These are phyloP conservation scores for Parvularia atlantis DNA, from an alignment of 78 protist genomes.

Conservation along the genomic window DNA sequence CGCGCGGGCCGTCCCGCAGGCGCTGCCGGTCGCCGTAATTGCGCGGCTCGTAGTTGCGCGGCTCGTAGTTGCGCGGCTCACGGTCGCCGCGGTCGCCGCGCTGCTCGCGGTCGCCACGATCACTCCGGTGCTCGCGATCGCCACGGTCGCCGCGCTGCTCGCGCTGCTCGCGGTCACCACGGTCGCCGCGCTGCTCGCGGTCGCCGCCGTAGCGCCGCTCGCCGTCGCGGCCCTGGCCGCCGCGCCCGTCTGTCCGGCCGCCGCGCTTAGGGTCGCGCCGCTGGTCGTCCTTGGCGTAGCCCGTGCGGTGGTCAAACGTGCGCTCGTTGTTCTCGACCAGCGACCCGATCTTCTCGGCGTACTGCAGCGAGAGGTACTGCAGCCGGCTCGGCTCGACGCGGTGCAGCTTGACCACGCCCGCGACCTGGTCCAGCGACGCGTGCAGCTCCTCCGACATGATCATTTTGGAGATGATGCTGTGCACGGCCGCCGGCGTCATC, in stretches of 20 bases:
- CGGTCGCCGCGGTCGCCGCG: too few species aligned
- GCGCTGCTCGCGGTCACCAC: too few species aligned
- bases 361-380: conserved; percentile 56
- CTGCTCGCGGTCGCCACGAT: too few species aligned
- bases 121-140: too few species aligned
- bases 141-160: too few species aligned
- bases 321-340: conserved; percentile 25
- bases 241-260: background rate
- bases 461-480: conserved; percentile 65
- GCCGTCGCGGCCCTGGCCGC: background rate
- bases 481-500: conserved; percentile 5
- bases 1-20: too few species aligned
- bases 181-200: too few species aligned
- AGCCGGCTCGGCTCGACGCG: conserved; percentile 57
- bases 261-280: background rate
- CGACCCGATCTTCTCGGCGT: conserved; percentile 47
- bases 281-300: background rate
- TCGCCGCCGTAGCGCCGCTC: too few species aligned
- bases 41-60: too few species aligned
- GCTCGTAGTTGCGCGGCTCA: too few species aligned
- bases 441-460: conserved; percentile 61
- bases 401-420: conserved; percentile 56
- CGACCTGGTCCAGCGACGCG: conserved; percentile 70
- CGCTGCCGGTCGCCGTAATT: too few species aligned
- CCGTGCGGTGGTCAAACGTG: conserved; percentile 5